phyloP scores from a whole-genome alignment of 495 filamentous ascomycete species.

The Tuber borchii region DNA sequence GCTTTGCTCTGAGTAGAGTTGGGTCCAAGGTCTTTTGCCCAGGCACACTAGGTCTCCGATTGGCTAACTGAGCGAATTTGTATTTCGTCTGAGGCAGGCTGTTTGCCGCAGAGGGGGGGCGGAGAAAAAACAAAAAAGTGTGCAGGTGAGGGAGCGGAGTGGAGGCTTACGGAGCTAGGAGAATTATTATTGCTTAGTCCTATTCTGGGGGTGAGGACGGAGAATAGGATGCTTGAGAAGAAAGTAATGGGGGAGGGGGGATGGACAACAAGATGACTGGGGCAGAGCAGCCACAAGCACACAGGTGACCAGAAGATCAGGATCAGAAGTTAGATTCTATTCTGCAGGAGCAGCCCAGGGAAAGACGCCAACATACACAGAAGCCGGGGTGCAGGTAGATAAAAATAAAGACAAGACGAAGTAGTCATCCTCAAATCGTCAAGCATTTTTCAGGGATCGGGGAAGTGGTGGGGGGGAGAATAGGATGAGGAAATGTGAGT shows the following conservation, averaged over 20 bases:
- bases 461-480: constrained; percentile 18
- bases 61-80: constrained; percentile 37
- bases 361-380: constrained; percentile 24
- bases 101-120: constrained; percentile 14
- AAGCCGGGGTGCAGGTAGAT: constrained; percentile 17
- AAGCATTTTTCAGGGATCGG: constrained; percentile 35
- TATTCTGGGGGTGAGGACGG: constrained; percentile 25
- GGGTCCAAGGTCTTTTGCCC: constrained; percentile 27
- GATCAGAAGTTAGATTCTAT: constrained; percentile 25
- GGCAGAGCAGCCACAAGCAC: constrained; percentile 24
- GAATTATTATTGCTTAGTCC: constrained; percentile 1
- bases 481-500: constrained; percentile 11
- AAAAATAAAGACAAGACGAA: constrained; percentile 29
- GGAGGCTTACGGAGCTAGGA: constrained; percentile 22
- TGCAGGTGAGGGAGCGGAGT: constrained; percentile 17
- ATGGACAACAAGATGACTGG: background rate
- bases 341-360: constrained; percentile 33
- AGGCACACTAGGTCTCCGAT: constrained; percentile 29
- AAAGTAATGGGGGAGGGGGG: constrained; percentile 7
- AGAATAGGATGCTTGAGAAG: constrained; percentile 22
- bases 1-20: constrained; percentile 26
- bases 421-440: constrained; percentile 31
- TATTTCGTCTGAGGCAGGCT: constrained; percentile 31
- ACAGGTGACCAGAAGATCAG: constrained; percentile 28
- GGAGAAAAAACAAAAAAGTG: constrained; percentile 27